Evolutionary conservation across 768 basidiomycete species (phyloP).

Genomic region (Boletus subcaerulescens): DNA sequence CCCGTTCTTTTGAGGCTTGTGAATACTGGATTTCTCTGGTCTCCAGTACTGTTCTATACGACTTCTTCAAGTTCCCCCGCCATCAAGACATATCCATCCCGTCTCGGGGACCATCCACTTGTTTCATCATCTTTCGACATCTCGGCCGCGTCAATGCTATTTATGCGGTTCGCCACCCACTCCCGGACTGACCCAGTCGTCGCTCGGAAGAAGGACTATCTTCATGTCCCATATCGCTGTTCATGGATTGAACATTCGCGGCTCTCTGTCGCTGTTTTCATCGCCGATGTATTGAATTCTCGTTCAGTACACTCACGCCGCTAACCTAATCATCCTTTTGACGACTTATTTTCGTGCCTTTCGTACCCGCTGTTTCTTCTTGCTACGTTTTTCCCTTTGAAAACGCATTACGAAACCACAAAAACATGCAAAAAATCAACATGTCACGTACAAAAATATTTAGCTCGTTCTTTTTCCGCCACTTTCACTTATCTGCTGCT

Average conservation of each 20-base stretch:
- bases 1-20: constrained; percentile 34
- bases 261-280: constrained; percentile 24
- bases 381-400: constrained; percentile 36
- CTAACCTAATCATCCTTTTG: constrained; percentile 36
- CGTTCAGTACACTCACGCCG: constrained; percentile 29
- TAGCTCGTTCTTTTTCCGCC: constrained; percentile 33
- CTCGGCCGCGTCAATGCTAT: constrained; percentile 31
- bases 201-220: constrained; percentile 28
- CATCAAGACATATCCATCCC: constrained; percentile 65
- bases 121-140: constrained; percentile 28
- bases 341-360: constrained; percentile 36
- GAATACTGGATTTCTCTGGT: constrained; percentile 35
- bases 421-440: constrained; percentile 36
- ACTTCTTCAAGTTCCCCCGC: constrained; percentile 22
- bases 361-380: constrained; percentile 36
- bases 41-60: constrained; percentile 22
- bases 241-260: constrained; percentile 38
- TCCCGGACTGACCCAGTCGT: constrained; percentile 22
- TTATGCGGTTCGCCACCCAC: constrained; percentile 26
- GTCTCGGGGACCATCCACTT: constrained; percentile 45
- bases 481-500: constrained; percentile 28
- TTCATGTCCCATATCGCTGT: constrained; percentile 28
- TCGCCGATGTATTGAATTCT: constrained; percentile 33
- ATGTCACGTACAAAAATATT: constrained; percentile 51
- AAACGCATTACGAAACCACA: constrained; percentile 32